Evolutionary conservation across 1,284 basidiomycete species (phyloP).

Genomic region (Ustilago xerochloae): DNA sequence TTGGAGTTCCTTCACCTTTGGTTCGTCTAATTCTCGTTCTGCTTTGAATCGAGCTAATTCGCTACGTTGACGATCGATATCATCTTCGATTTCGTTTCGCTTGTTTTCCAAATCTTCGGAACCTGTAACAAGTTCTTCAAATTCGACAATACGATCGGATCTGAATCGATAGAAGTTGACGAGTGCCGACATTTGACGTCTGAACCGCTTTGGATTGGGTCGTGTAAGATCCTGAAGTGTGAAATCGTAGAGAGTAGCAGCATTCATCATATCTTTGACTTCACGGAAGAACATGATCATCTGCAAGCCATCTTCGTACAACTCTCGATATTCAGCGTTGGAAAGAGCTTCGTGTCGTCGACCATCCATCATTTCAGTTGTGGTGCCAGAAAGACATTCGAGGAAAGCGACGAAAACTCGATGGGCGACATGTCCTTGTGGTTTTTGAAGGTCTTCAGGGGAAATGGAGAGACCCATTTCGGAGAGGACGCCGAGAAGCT

Average conservation of each 20-base stretch:
- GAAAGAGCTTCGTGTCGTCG: constrained; percentile 42
- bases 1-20: constrained; percentile 76
- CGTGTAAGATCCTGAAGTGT: constrained; percentile 63
- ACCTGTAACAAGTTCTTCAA: constrained; percentile 74
- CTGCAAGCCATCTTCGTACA: constrained; percentile 58
- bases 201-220: constrained; percentile 63
- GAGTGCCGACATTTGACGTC: constrained; percentile 64
- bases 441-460: constrained; percentile 58
- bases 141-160: constrained; percentile 69
- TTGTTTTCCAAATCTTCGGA: constrained; percentile 75
- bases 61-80: constrained; percentile 73
- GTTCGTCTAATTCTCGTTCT: constrained; percentile 72
- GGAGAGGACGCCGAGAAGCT: constrained; percentile 56
- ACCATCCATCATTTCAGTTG: constrained; percentile 58
- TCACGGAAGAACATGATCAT: constrained; percentile 63
- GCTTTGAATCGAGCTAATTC: constrained; percentile 66
- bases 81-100: constrained; percentile 72
- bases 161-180: constrained; percentile 67
- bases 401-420: constrained; percentile 60
- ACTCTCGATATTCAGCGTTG: constrained; percentile 50
- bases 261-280: constrained; percentile 64
- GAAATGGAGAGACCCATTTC: constrained; percentile 57
- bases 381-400: constrained; percentile 55
- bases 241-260: constrained; percentile 62
- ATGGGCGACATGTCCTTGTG: constrained; percentile 52